phyloP scores from a whole-genome alignment of 176 grass and related monocot species.

The Zoysia japonica region DNA sequence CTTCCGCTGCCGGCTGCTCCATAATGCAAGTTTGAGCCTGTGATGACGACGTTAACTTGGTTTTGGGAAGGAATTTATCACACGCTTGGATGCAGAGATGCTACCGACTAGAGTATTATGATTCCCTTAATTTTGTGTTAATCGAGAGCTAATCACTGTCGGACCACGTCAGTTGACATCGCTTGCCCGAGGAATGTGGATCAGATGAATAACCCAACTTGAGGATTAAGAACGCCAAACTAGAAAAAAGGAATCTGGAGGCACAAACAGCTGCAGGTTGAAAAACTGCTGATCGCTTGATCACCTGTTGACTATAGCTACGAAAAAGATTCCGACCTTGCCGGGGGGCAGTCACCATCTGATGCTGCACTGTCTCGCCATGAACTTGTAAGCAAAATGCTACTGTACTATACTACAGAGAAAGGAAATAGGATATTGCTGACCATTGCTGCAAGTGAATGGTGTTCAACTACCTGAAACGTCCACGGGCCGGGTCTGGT shows the following conservation, averaged over 20 bases:
- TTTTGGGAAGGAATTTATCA: not conserved
- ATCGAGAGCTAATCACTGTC: not conserved
- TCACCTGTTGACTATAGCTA: not conserved
- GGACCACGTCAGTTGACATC: not conserved
- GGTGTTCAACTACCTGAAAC: not conserved
- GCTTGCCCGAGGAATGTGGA: too few relatives aligned
- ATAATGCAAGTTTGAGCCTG: not conserved
- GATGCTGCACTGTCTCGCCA: not conserved
- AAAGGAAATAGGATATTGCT: not conserved
- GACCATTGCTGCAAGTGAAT: not conserved
- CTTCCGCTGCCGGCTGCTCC: not conserved
- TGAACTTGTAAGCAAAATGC: not conserved
- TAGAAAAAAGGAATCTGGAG: not conserved
- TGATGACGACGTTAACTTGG: not conserved
- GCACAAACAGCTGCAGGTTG: not conserved
- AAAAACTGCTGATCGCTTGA: not conserved
- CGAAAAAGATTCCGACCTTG: not conserved
- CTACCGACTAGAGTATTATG: too few relatives aligned
- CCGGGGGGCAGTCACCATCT: not conserved
- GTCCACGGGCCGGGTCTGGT: not conserved
- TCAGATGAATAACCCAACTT: not conserved
- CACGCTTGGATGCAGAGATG: not conserved
- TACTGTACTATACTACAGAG: too few relatives aligned
- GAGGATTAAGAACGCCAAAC: not conserved
- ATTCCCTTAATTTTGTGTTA: not conserved